Evolutionary conservation across 2,329 filamentous ascomycete species (phyloP), one percentile per base, ranked within the genome.

Genomic region (Hansfordia pulvinata): DNA sequence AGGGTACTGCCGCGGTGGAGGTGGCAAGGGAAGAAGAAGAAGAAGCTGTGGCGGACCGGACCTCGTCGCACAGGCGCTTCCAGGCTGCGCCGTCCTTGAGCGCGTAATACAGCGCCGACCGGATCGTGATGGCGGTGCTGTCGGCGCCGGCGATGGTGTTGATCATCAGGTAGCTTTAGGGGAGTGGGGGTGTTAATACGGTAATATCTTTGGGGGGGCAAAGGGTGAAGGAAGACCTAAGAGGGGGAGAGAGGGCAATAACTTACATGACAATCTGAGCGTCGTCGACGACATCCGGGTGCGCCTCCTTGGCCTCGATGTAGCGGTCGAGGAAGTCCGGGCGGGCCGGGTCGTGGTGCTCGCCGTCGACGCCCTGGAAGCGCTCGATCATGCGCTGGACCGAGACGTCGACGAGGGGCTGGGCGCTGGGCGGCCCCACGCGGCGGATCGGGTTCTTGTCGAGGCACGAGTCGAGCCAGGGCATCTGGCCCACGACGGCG

Each of bases 111-210:
- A 59, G 34, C 6, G 49, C 28, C 5, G 50, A 42, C 3, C 44
- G 42, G 27, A 53, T 36, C 4, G 44, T 44, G 15, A 46, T 47
- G 3, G 51, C 46, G 2, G 50, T 56, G 0, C 52, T 54, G 29
- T 56, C 52, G 2, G 46, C 46, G 5, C 52, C 52, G 6, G 52
- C 52, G 22, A 52, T 37, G 26, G 48, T 32, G 33, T 17, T 49
- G 27, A 31, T 16, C 16, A 35, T 20, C 21, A 38, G 16, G 30
- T 42, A 50, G 15, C 36, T 36, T n/a, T n/a, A n/a, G n/a, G n/a
- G n/a, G n/a, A n/a, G n/a, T n/a, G n/a, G n/a, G n/a, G n/a, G n/a
- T n/a, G n/a, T n/a, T n/a, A n/a, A n/a, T n/a, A n/a, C n/a, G n/a
- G n/a, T n/a, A n/a, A n/a, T n/a, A n/a, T n/a, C n/a, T n/a, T n/a